phyloP scores from a whole-genome alignment of 2,329 filamentous ascomycete species.

The Blastomyces gilchristii region DNA sequence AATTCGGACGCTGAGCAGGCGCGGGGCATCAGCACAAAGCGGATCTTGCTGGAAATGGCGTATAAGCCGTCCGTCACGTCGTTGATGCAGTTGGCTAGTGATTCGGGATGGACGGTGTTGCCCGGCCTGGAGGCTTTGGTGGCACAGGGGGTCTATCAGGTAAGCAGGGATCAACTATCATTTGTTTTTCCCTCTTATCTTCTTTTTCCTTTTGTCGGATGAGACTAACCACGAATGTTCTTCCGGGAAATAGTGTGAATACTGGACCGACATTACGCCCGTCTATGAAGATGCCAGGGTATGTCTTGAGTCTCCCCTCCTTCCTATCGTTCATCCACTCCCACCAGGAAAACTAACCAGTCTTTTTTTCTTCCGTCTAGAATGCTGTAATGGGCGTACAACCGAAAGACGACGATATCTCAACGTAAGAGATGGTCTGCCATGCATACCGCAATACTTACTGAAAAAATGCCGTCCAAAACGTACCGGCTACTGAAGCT shows the following conservation, averaged over 20 bases:
- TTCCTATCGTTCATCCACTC: background rate
- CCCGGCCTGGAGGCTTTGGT: conserved; percentile 81
- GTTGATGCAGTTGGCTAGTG: conserved; percentile 71
- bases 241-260: conserved; percentile 50
- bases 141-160: conserved; percentile 75
- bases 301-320: conserved; percentile 20
- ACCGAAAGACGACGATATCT: background rate
- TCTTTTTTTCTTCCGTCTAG: conserved; percentile 5
- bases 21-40: conserved; percentile 35
- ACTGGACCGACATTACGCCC: conserved; percentile 74
- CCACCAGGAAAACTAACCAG: conserved; percentile 2
- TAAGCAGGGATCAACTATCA: conserved; percentile 31
- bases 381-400: conserved; percentile 13
- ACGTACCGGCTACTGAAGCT: background rate
- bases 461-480: background rate
- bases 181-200: background rate
- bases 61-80: conserved; percentile 81
- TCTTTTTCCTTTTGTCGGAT: background rate
- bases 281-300: conserved; percentile 59
- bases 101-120: conserved; percentile 70
- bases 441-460: background rate
- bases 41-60: conserved; percentile 83
- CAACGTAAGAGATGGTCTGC: background rate
- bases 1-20: conserved; percentile 32
- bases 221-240: conserved; percentile 1